Conservation (phyloP, 257 asterid species). For the Fraxinus americana region DNA sequence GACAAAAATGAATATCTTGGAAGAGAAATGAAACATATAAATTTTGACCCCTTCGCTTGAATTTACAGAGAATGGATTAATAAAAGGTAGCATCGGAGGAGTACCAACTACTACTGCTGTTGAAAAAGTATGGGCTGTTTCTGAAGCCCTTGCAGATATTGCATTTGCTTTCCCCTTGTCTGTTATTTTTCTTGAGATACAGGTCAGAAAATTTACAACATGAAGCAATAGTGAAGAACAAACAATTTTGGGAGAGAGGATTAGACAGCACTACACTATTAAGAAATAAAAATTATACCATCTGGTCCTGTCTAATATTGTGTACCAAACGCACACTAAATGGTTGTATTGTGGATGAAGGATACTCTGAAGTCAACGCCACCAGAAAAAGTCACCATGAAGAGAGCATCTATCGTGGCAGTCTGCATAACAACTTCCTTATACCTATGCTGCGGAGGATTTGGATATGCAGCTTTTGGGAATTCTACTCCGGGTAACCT, state of each 20-base stretch:
- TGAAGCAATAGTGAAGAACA: background rate
- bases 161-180: constrained; percentile 80
- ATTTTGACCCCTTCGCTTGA: background rate
- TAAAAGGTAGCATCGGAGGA: constrained; percentile 62
- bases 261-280: background rate
- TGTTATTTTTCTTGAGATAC: constrained; percentile 57
- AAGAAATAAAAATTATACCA: no score
- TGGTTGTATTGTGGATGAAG: constrained; percentile 35
- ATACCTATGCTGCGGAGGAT: constrained; percentile 86
- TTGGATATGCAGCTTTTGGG: constrained; percentile 94
- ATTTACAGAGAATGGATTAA: constrained; percentile 58
- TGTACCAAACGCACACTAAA: background rate
- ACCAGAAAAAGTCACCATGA: constrained; percentile 68
- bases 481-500: constrained; percentile 81
- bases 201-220: constrained; percentile 41
- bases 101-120: constrained; percentile 42
- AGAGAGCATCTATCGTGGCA: constrained; percentile 60
- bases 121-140: constrained; percentile 57
- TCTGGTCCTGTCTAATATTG: background rate
- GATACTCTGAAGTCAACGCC: constrained; percentile 72
- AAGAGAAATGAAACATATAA: background rate
- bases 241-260: background rate
- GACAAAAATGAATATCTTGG: constrained; percentile 28
- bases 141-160: constrained; percentile 75
- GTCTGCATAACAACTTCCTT: constrained; percentile 59